Evolutionary conservation across 2,329 filamentous ascomycete species (phyloP), one percentile per base, ranked within the genome.

Genomic region (Lasiodiplodia gonubiensis): DNA sequence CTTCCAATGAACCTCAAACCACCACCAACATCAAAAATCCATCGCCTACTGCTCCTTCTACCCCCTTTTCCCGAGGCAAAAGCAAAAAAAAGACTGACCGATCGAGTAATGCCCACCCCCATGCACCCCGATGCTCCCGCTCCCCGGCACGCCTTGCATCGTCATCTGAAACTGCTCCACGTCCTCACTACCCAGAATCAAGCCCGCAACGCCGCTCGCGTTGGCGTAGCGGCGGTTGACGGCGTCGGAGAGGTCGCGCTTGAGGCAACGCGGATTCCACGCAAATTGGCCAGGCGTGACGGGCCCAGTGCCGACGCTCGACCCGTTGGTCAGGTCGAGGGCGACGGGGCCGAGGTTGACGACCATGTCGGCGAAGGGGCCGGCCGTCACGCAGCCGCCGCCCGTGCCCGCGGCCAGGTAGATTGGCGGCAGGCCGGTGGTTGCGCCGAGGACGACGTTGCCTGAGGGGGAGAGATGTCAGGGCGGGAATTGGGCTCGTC

Each of bases 301-400:
- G 72, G 85, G 88, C 1, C 86, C 86, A 42, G 86, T 86, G 14
- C 86, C 86, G 0, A 80, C 80, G 21, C 85, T 68, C 0, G 69
- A 66, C 3, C 74, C 71, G 66, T 76, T 71, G 23, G 69, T 23
- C 8, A 79, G 72, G 6, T 75, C 77, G 23, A 78, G 74, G 1
- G 74, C 71, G 21, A 86, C 80, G 1, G 86, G 86, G 0, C 86
- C 86, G 0, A 84, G 77, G 67, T 80, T 81, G 27, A 82, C 78
- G 1, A 69, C 71, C 70, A 72, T 78, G 71, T 86, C 78, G 70
- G 78, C 81, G 76, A 87, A 86, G 0, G 85, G 85, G 0, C 86
- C 86, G 0, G 76, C 79, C 16, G 74, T 78, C 2, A 89, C 78
- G 72, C 86, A 88, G 2, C 86, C 86, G 49, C 86, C 86, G 16